A percentile compares a stretch with the other conserved stretches of the same genome.
These are phyloP conservation scores for Dioscorea cayenensis DNA, from an alignment of 116 monocot species.

Conservation along the genomic window DNA sequence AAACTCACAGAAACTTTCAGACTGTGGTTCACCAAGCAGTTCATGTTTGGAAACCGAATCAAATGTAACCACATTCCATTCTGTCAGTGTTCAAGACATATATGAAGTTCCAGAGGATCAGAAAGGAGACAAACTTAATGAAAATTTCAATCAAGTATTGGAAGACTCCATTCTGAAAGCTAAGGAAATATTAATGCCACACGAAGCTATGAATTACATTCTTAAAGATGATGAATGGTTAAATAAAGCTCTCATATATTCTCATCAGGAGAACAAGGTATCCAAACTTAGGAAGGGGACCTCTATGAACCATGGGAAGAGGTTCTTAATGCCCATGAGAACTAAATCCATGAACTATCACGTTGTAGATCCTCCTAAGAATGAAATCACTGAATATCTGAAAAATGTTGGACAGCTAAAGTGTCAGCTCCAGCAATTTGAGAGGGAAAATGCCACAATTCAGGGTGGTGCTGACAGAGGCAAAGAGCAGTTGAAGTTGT, in stretches of 20 bases:
- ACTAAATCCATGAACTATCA: conserved; percentile 1
- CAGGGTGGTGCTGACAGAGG: conserved; percentile 21
- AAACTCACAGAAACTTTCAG: background rate
- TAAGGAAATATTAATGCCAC: conserved; percentile 6
- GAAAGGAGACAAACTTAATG: background rate
- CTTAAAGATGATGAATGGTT: conserved; percentile 5
- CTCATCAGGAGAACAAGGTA: conserved; percentile 1
- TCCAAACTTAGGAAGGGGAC: conserved; percentile 6
- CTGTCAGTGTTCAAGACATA: conserved; percentile 13
- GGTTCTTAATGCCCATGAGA: background rate
- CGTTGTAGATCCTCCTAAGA: background rate
- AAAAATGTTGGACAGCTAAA: conserved; percentile 31
- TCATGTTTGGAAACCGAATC: conserved; percentile 19
- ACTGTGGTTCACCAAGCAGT: conserved; percentile 1
- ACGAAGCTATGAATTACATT: conserved; percentile 9
- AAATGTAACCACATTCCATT: background rate
- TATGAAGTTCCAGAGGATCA: conserved; percentile 27
- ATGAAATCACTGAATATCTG: conserved; percentile 8
- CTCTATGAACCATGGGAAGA: background rate
- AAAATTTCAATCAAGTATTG: conserved; percentile 1
- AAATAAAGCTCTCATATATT: conserved; percentile 1
- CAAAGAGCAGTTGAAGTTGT: conserved; percentile 36
- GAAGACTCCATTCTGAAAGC: conserved; percentile 5
- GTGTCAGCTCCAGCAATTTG: conserved; percentile 24
- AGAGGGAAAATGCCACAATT: conserved; percentile 20